Base-by-base conservation (phyloP, 192 early-diverging fungal species). In the Coemansia sp. region DNA sequence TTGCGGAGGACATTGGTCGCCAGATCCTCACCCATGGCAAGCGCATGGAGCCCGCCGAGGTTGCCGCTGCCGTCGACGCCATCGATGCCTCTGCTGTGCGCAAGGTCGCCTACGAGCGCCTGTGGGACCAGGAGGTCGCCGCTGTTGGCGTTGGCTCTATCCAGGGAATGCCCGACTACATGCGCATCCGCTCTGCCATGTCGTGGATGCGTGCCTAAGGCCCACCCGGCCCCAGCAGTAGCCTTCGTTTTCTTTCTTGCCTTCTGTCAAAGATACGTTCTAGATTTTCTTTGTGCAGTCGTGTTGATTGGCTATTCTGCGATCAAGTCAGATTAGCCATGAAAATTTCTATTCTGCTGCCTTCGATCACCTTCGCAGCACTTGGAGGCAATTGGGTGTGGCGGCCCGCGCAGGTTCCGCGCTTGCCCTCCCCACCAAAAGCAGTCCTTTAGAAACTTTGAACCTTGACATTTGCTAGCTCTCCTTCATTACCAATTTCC, bases 1-100 rank as follows among this genome's bases (percentile, higher is more conserved):
- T 98, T 67, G 92, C 93, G 35, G 95, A 98, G 84, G 96, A 99
- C 72, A 97, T 99, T 85, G 96, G 95, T 56, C 92, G 95, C 75
- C 96, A 99, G 79, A 79, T 97, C 66, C 85, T 99, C 46, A 94
- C 93, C 14, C 89, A 90, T 65, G 95, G 95, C 60, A 92, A 91
- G 85, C 92, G 95, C 75, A 82, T 92, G 76, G 89, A 91, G 40
- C 93, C 94, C 10, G 86, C 90, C 75, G 89, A 97, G 84, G 86
- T 98, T 36, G 96, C 96, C 62, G 83, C 86, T 50, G 82, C 91
- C 20, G 89, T 99, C 60, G 92, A 91, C 62, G 83, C 87, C 66
- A 88, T 98, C 46, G 92, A 92, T 33, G 91, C 89, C n/a, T 71
- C 76, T 58, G 90, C 97, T 70, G 93, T 99, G 40, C 88, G 90